Evolutionary conservation across 306 rosid species (phyloP).

Genomic region (Rubus idaeus): DNA sequence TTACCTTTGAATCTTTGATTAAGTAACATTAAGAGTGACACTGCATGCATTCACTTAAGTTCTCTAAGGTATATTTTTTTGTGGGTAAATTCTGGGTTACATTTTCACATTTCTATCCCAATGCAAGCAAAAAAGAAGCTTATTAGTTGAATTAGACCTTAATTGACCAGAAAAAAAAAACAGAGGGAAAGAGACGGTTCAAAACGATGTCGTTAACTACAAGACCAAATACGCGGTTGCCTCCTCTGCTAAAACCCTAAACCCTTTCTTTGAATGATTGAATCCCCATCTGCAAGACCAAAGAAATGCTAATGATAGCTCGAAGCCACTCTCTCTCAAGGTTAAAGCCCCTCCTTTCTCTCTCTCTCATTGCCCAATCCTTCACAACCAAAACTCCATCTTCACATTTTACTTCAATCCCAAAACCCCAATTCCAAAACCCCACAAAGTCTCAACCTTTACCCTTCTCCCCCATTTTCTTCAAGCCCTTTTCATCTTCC

Average conservation of each 20-base stretch:
- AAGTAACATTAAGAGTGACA: too few species aligned
- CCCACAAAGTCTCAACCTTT: constrained; percentile 10
- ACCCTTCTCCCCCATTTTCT: neutral
- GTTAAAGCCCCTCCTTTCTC: constrained; percentile 28
- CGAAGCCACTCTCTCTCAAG: constrained; percentile 33
- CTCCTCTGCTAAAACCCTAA: constrained; percentile 20
- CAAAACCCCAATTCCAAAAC: constrained; percentile 11
- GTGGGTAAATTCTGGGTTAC: too few species aligned
- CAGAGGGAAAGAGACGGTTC: too few species aligned
- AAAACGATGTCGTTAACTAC: neutral
- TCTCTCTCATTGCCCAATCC: constrained; percentile 18
- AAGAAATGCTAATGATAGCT: constrained; percentile 30
- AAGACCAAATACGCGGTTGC: too few species aligned
- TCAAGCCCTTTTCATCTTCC: constrained; percentile 28
- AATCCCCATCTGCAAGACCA: neutral
- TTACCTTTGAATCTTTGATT: too few species aligned
- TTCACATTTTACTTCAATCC: constrained; percentile 14
- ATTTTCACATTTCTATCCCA: too few species aligned
- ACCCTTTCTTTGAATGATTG: neutral
- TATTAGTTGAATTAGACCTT: too few species aligned
- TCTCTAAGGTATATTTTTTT: too few species aligned
- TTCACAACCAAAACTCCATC: neutral
- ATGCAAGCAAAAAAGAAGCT: too few species aligned
- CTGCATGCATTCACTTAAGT: too few species aligned
- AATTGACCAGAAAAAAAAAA: too few species aligned